A percentile compares a stretch with the other conserved stretches of the same genome.
Conservation (phyloP, 148 eudicot species). For the Amaranthus palmeri region DNA sequence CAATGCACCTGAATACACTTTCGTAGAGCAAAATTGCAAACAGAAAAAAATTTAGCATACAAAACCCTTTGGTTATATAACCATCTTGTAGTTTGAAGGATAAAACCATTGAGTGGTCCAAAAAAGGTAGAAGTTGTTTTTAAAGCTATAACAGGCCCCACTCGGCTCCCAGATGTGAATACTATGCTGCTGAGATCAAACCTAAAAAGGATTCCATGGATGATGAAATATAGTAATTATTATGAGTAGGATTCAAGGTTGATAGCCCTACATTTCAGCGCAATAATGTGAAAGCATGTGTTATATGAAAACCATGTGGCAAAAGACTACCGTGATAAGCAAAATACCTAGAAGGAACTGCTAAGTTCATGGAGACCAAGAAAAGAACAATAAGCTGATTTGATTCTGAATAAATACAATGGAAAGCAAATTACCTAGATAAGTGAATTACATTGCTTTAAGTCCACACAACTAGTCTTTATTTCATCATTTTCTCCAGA, state of each 20-base stretch:
- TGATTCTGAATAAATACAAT: not conserved
- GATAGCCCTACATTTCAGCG: constrained; percentile 69
- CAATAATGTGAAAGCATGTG: constrained; percentile 44
- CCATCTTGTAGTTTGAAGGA: constrained; percentile 36
- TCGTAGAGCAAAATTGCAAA: too few relatives aligned
- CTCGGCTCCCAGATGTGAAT: constrained; percentile 47
- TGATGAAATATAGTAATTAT: constrained; percentile 41
- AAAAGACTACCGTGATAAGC: too few relatives aligned
- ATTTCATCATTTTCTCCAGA: constrained; percentile 67
- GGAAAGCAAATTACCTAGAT: constrained; percentile 12
- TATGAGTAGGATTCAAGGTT: constrained; percentile 71
- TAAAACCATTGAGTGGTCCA: constrained; percentile 88
- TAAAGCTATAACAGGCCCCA: constrained; percentile 45
- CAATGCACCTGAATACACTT: too few relatives aligned
- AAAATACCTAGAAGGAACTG: not conserved
- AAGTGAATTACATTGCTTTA: constrained; percentile 12
- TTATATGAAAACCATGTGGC: too few relatives aligned
- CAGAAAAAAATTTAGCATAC: too few relatives aligned
- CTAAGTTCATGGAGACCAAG: not conserved
- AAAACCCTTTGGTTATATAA: not conserved
- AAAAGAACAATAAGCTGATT: not conserved
- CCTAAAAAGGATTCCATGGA: constrained; percentile 40
- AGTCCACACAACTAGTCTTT: constrained; percentile 52
- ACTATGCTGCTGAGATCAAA: constrained; percentile 54
- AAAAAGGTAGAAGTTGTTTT: constrained; percentile 75